Base-by-base conservation (phyloP, 176 grass and related monocot species). In the Aegilops umbellulata region DNA sequence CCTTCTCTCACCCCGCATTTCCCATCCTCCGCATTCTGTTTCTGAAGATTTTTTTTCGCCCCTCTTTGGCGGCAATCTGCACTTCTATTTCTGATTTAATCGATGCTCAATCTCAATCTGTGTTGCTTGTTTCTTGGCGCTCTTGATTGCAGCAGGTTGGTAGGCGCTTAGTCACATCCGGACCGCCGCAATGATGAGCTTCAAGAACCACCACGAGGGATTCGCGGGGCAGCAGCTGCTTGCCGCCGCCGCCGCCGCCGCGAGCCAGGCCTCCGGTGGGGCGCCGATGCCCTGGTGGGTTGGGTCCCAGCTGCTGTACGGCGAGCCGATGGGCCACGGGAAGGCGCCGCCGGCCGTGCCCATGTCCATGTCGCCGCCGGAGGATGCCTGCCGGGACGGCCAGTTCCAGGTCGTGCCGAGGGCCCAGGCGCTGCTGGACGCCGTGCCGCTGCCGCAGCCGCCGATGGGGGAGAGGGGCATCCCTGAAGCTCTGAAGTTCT, bases 271-370 rank as follows among this genome's bases (percentile, higher is more conserved):
- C 44, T 29, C 60, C 61, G 27, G 51, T 23, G 84, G 84, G 20
- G 73, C 85, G 17, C 23, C 87, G 29, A 10, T 88, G 42, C 87
- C 91, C 27, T 97, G 91, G 93, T 93, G 90, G 95, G 58, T 83
- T 7, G 86, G 81, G 22, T n/a, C 76, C 69, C 90, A 90, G 82
- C 44, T 81, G 79, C 70, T 92, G 80, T 90, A 84, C 83, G 83
- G 90, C 1, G 87, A 93, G 77, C 70, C 84, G 32, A 23, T 81
- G 71, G 91, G 58, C 47, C 79, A 90, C 53, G 81, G 84, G 51
- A 92, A 87, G 84, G 69, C 69, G 32, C 70, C 71, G 22, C 41
- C 79, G 58, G 16, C 49, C 6, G 49, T 19, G 49, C 49, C 49
- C 49, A 19, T 53, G 49, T 53, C 49, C 49, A 19, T 53, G 49